These are phyloP conservation scores for Pichia nanzhaoensis DNA, from an alignment of 805 yeast genomes.

Conservation along the genomic window DNA sequence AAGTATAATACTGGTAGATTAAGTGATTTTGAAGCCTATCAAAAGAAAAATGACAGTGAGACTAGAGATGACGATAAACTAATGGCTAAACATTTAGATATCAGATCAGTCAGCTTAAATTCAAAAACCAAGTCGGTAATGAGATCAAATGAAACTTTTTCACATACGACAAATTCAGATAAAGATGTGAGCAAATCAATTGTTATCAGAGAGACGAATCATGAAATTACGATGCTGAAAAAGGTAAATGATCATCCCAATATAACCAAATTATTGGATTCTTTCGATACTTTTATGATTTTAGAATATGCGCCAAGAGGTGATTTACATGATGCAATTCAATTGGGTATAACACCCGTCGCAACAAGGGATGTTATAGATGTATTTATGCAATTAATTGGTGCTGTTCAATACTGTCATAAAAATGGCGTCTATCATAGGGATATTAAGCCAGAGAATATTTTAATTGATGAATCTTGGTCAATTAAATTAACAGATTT, in stretches of 20 bases:
- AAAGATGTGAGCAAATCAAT: slow-evolving; percentile 26
- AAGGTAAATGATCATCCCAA: slow-evolving; percentile 51
- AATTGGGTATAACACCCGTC: slow-evolving; percentile 54
- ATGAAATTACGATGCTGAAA: slow-evolving; percentile 60
- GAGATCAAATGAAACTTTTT: slow-evolving; percentile 9
- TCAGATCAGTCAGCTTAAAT: slow-evolving; percentile 13
- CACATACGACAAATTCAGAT: slow-evolving; percentile 11
- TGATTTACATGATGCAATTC: slow-evolving; percentile 77
- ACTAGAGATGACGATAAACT: too few relatives aligned
- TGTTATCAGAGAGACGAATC: slow-evolving; percentile 51
- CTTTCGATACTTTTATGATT: slow-evolving; percentile 45
- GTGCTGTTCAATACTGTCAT: slow-evolving; percentile 48
- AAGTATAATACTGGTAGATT: slow-evolving; percentile 69
- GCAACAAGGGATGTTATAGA: slow-evolving; percentile 49
- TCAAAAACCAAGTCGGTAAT: slow-evolving; percentile 13
- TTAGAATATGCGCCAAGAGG: slow-evolving; percentile 86
- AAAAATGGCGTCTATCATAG: slow-evolving; percentile 44
- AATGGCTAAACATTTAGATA: slow-evolving; percentile 4
- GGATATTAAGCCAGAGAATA: slow-evolving; percentile 54
- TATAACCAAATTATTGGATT: slow-evolving; percentile 40
- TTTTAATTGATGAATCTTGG: slow-evolving; percentile 49
- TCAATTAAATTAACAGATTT: slow-evolving; percentile 51
- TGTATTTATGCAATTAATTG: slow-evolving; percentile 43
- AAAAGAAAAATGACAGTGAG: slow-evolving; percentile 11
- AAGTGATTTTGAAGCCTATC: slow-evolving; percentile 31